phyloP scores from a whole-genome alignment of 1,284 basidiomycete species.

The Pulchroboletus neoregius region DNA sequence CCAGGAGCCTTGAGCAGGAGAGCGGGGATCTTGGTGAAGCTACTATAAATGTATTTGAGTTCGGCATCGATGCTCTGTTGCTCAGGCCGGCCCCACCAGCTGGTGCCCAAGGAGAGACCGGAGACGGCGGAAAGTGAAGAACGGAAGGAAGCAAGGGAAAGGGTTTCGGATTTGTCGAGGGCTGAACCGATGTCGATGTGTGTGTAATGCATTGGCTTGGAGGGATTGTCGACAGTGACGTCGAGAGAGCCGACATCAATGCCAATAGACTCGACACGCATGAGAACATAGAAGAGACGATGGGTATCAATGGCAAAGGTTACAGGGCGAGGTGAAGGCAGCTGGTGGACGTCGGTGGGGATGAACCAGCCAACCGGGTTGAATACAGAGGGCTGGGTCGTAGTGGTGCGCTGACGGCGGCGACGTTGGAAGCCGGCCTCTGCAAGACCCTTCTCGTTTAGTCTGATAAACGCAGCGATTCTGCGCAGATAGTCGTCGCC shows the following conservation, averaged over 20 bases:
- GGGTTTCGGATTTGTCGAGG: constrained; percentile 65
- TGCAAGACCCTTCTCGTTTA: constrained; percentile 67
- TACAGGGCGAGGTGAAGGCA: constrained; percentile 47
- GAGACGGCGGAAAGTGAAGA: constrained; percentile 79
- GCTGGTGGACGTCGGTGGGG: constrained; percentile 28
- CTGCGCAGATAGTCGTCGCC: constrained; percentile 74
- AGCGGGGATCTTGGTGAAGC: constrained; percentile 84
- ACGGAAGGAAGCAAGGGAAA: constrained; percentile 75
- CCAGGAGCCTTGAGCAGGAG: constrained; percentile 61
- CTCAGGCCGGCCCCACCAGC: constrained; percentile 65
- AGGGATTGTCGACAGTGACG: constrained; percentile 64
- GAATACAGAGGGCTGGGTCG: constrained; percentile 43
- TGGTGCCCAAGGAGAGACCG: constrained; percentile 62
- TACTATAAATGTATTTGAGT: constrained; percentile 82
- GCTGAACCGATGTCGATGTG: constrained; percentile 46
- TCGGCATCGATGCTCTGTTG: constrained; percentile 63
- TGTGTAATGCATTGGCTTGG: constrained; percentile 71
- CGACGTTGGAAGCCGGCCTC: constrained; percentile 55
- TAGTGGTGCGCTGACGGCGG: constrained; percentile 38
- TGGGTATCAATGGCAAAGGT: constrained; percentile 73
- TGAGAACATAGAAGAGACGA: constrained; percentile 84
- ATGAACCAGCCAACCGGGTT: constrained; percentile 66
- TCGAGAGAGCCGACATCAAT: constrained; percentile 79
- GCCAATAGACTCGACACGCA: constrained; percentile 79
- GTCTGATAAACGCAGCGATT: constrained; percentile 63